phyloP scores from a whole-genome alignment of 2,329 filamentous ascomycete species.

The Diplocarpon rosae region DNA sequence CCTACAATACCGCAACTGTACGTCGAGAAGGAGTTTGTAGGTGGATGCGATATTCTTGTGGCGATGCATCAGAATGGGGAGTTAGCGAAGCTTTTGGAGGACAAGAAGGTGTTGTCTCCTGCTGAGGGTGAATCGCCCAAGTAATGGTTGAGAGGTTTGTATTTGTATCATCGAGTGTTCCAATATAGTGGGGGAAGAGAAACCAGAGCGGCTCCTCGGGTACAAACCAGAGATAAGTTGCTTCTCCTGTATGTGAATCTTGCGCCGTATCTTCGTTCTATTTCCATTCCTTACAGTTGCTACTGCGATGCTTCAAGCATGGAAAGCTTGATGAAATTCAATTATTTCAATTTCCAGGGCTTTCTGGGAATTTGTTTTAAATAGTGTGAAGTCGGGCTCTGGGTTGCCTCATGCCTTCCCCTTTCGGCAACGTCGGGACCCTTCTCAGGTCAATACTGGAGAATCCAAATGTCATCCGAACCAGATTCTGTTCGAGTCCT shows the following conservation, averaged over 20 bases:
- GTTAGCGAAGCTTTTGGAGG: conserved; percentile 79
- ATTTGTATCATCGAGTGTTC: conserved; percentile 6
- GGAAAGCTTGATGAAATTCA: too few species aligned
- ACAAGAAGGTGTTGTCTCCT: conserved; percentile 68
- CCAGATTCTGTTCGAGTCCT: neutral
- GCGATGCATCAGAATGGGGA: conserved; percentile 96
- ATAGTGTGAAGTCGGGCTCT: neutral
- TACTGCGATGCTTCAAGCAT: too few species aligned
- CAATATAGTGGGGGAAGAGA: neutral
- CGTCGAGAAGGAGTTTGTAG: conserved; percentile 88
- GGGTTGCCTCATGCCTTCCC: neutral
- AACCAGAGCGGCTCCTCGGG: neutral
- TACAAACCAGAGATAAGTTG: neutral
- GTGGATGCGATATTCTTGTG: conserved; percentile 94
- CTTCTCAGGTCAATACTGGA: neutral
- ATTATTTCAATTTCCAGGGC: neutral
- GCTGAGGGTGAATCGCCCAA: conserved; percentile 17
- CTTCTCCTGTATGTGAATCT: neutral
- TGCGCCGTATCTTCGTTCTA: too few species aligned
- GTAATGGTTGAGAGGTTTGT: conserved; percentile 4
- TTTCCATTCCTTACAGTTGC: too few species aligned
- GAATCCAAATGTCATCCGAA: neutral
- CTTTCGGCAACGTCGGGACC: neutral
- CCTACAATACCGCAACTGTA: conserved; percentile 97
- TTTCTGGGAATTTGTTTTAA: neutral